Base-by-base conservation (phyloP, 345 rosid species). In the Physaria fendleri region DNA sequence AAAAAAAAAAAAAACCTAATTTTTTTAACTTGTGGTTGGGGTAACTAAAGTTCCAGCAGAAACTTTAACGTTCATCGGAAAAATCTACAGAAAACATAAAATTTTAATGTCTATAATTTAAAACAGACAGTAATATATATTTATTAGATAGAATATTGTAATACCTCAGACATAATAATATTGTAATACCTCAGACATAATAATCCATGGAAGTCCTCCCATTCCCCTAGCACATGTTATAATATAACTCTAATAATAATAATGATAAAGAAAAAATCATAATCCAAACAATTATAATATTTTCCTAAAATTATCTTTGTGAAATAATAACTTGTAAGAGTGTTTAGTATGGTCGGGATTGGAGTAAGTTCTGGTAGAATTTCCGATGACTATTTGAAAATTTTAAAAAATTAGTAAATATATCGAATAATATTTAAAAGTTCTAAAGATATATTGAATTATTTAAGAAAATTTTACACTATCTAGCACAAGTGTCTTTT, bases 181-280 rank as follows among this genome's bases (percentile, higher is more conserved):
- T n/a, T n/a, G 4, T 8, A 49, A 18, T 72, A 85, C 88, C 88
- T 85, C 88, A 8, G 92, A 75, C 84, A 82, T 77, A 46, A 81
- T 64, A 64, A 76, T 64, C 74, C 79, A 76, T 8, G 86, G 79
- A n/a, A 81, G 61, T 51, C 81, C 80, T 47, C 80, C 73, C 75
- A 81, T 74, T 20, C 87, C 83, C 47, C 73, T 3, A 11, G 72
- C 61, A 44, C 33, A 72, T n/a, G 66, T 24, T 14, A 66, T 47
- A 27, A 62, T 6, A 32, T 53, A 60, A 2, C 80, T 84, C 92
- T 76, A 51, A 20, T 34, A 3, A 9, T n/a, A n/a, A n/a, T n/a
- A n/a, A n/a, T n/a, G n/a, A n/a, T n/a, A n/a, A n/a, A n/a, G n/a
- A 10, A 38, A 16, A 0, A 44, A 27, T 15, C 12, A 2, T 6